Conservation (phyloP, 2,329 filamentous ascomycete species). For the Trichoderma guizhouense region DNA sequence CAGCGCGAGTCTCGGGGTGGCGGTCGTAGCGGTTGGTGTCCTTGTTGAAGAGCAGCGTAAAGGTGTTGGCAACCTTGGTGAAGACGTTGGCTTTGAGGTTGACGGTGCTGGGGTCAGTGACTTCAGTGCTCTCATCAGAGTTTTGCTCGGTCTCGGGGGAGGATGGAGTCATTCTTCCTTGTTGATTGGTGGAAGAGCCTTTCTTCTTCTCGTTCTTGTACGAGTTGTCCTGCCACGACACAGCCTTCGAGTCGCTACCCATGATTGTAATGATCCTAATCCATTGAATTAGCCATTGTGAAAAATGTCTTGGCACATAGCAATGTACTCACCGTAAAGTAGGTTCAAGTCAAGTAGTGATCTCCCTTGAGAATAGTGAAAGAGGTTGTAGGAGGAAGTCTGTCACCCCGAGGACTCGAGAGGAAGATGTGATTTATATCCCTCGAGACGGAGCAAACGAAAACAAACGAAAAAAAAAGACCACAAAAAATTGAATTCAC, state of each 20-base stretch:
- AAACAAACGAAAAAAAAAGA: neutral
- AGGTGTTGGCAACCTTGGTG: neutral
- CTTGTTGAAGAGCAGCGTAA: conserved; percentile 1
- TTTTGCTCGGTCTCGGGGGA: neutral
- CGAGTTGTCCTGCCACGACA: neutral
- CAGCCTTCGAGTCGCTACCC: neutral
- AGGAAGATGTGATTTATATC: neutral
- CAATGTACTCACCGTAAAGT: neutral
- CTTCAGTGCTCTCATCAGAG: neutral
- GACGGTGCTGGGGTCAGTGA: neutral
- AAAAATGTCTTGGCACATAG: neutral
- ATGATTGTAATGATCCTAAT: neutral
- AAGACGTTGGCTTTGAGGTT: neutral
- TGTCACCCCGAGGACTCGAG: neutral
- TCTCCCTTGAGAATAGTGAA: too few species aligned
- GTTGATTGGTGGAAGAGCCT: neutral
- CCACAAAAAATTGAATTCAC: neutral
- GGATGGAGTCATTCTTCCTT: neutral
- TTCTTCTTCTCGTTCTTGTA: neutral
- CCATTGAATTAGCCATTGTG: neutral
- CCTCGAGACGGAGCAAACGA: neutral
- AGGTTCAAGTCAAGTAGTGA: neutral
- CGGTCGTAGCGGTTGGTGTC: neutral
- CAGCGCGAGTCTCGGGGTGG: neutral
- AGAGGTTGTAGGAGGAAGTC: neutral